Evolutionary conservation across 2,329 filamentous ascomycete species (phyloP).

Genomic region (Colletotrichum sidae): DNA sequence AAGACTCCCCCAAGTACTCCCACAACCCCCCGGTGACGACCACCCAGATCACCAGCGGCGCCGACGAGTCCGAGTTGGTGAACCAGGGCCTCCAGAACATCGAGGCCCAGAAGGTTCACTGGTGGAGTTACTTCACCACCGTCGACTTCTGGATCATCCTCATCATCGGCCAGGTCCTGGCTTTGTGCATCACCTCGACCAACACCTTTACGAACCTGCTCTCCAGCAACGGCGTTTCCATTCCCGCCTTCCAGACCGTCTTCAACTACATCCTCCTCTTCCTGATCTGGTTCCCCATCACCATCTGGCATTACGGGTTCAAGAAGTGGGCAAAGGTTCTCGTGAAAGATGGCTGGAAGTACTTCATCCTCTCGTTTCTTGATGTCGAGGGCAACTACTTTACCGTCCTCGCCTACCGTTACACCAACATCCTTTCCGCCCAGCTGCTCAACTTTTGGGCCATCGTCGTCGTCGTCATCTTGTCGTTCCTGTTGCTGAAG

Average conservation of each 20-base stretch:
- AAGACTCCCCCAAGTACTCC: conserved; percentile 26
- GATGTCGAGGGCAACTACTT: conserved; percentile 99
- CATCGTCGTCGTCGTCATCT: conserved; percentile 88
- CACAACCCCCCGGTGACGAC: conserved; percentile 35
- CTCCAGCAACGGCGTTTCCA: conserved; percentile 73
- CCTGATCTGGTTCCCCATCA: conserved; percentile 83
- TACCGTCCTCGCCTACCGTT: conserved; percentile 90
- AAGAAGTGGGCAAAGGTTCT: conserved; percentile 75
- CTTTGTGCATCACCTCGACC: conserved; percentile 90
- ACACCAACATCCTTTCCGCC: conserved; percentile 91
- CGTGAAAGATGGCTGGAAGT: conserved; percentile 86
- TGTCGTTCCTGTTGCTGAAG: conserved; percentile 84
- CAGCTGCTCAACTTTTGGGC: conserved; percentile 99
- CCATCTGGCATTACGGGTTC: conserved; percentile 82
- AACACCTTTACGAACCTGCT: conserved; percentile 91
- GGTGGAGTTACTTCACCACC: conserved; percentile 83
- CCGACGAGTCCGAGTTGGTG: conserved; percentile 53
- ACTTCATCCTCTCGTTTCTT: conserved; percentile 90
- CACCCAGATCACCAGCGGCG: conserved; percentile 36
- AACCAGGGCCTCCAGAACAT: conserved; percentile 65
- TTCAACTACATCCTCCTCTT: conserved; percentile 93
- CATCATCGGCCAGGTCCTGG: conserved; percentile 82
- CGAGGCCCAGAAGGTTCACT: conserved; percentile 64
- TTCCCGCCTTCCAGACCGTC: conserved; percentile 94
- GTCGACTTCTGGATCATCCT: conserved; percentile 90